Evolutionary conservation across 441 rosid genomes (phyloP).

Genomic region (Capsella rubella): DNA sequence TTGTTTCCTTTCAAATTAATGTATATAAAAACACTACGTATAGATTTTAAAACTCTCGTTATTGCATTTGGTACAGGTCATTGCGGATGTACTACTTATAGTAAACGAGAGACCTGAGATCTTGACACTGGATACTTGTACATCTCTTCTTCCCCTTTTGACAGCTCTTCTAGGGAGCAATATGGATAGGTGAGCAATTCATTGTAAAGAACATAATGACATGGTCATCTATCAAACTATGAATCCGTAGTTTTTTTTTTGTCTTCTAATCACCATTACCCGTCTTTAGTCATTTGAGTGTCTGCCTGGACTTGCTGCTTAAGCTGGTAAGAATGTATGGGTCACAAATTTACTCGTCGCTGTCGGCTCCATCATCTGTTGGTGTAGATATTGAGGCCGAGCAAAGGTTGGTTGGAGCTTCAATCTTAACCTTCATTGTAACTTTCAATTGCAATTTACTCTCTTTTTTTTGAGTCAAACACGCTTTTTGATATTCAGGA

Average conservation of each 20-base stretch:
- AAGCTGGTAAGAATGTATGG: slow-evolving; percentile 90
- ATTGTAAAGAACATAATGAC: neutral
- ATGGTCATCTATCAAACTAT: neutral
- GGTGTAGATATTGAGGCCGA: slow-evolving; percentile 99
- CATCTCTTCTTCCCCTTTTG: slow-evolving; percentile 86
- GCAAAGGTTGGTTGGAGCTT: slow-evolving; percentile 65
- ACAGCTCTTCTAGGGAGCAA: slow-evolving; percentile 76
- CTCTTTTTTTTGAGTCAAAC: neutral
- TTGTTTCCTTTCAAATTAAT: slow-evolving; percentile 29
- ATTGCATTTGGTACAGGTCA: slow-evolving; percentile 63
- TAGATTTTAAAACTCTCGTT: slow-evolving; percentile 8
- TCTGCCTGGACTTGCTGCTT: slow-evolving; percentile 81
- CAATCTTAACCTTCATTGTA: slow-evolving; percentile 25
- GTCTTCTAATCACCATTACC: neutral
- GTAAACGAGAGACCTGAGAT: slow-evolving; percentile 69
- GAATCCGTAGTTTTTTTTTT: neutral
- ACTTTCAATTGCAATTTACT: slow-evolving; percentile 2
- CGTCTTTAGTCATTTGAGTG: slow-evolving; percentile 73
- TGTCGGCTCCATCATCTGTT: slow-evolving; percentile 81
- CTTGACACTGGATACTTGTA: slow-evolving; percentile 82
- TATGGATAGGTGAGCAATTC: slow-evolving; percentile 72
- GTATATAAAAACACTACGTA: neutral
- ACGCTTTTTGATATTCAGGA: slow-evolving; percentile 52
- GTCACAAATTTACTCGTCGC: slow-evolving; percentile 74
- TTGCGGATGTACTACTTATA: slow-evolving; percentile 80